Percentiles rank a stretch among this genome's conserved stretches.
phyloP scores from a whole-genome alignment of 768 basidiomycete species.

The Rhizopogon vesiculosus region DNA sequence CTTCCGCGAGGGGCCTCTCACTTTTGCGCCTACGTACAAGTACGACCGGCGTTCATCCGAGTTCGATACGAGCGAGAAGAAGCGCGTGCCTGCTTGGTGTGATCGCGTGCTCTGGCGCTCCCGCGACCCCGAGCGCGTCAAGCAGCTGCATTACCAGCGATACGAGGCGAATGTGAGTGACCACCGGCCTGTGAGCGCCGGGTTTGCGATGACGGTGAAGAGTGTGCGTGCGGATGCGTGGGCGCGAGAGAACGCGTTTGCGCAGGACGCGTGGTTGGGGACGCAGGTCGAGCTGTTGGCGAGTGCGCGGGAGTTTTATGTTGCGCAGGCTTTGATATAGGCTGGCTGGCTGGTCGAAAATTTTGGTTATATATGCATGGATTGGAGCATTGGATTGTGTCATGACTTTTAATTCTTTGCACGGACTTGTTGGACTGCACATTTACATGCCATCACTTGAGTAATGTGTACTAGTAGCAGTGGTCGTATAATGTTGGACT shows the following conservation, averaged over 20 bases:
- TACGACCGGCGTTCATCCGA: constrained; percentile 76
- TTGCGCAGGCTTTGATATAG: constrained; percentile 25
- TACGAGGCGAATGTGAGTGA: constrained; percentile 89
- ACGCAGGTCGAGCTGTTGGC: constrained; percentile 26
- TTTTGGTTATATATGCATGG: background rate
- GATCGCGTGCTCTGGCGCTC: constrained; percentile 86
- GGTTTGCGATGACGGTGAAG: constrained; percentile 72
- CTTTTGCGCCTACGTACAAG: constrained; percentile 91
- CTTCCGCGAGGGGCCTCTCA: constrained; percentile 79
- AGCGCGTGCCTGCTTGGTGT: constrained; percentile 92
- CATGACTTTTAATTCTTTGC: background rate
- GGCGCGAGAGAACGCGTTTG: constrained; percentile 48
- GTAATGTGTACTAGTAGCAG: background rate
- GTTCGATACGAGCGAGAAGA: constrained; percentile 89
- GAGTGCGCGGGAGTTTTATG: constrained; percentile 29
- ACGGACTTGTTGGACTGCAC: background rate
- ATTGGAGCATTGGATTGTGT: background rate
- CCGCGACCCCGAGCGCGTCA: constrained; percentile 50
- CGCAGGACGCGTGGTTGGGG: constrained; percentile 50
- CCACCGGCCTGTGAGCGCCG: constrained; percentile 85
- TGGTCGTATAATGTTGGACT: background rate
- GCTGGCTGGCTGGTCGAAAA: background rate
- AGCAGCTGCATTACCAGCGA: constrained; percentile 66
- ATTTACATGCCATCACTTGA: background rate
- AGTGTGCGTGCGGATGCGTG: constrained; percentile 56